Evolutionary conservation across 768 basidiomycete species (phyloP), one percentile per base, ranked within the genome.

Genomic region (Hydnomerulius pinastri): DNA sequence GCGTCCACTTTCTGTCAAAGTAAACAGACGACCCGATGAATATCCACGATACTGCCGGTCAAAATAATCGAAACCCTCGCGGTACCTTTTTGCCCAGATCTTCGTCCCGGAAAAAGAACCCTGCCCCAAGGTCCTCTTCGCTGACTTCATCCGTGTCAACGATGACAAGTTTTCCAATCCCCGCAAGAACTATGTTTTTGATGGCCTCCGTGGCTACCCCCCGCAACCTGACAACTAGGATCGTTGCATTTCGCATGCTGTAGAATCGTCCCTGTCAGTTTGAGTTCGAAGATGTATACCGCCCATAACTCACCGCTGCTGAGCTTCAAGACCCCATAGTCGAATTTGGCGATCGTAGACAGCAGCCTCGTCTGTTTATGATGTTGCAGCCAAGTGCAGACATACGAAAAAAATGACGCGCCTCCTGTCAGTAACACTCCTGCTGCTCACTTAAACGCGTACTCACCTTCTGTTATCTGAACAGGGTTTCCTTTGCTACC

Each of bases 291-390:
- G 55, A 8, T 29, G n/a, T 27, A 2, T 39, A 28, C 24, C 25
- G 37, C 36, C 18, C 5, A 30, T n/a, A 55, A 61, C 74, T 53
- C 59, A 91, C 94, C 88, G 81, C 71, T 97, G 92, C 67, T 99
- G 97, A 29, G 97, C 97, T 67, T 98, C 97, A 35, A 98, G 82
- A 38, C 97, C 97, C 97, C 97, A 99, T 59, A 98, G 73, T 25
- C 96, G 84, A 75, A 98, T 97, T 70, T 98, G 95, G 23, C 96
- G 85, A 68, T 98, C 97, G 68, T 98, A 97, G 21, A 97, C 79
- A 12, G 89, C 91, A n/a, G 82, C 85, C 58, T 86, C 80, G 61
- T 82, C 80, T 82, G 50, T 36, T 13, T 36, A 27, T 32, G 27
- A 40, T 15, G 29, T 20, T 25, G 24, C 27, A 39, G 42, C n/a